Conservation (phyloP, 2,329 filamentous ascomycete genomes). For the Sporothrix globosa region DNA sequence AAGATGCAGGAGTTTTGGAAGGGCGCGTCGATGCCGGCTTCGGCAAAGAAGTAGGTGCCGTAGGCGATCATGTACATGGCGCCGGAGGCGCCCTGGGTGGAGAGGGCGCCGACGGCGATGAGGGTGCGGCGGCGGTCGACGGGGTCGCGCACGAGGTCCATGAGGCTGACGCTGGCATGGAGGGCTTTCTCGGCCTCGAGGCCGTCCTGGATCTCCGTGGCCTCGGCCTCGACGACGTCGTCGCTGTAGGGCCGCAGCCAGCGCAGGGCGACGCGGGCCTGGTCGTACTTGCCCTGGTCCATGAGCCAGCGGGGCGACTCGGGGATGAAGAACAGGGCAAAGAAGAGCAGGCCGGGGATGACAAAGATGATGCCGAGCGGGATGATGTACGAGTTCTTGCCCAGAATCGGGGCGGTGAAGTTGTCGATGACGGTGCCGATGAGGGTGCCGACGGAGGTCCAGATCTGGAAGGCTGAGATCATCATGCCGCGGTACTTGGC, state of each 20-base stretch:
- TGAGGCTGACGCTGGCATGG: slow-evolving; percentile 43
- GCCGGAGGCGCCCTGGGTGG: slow-evolving; percentile 57
- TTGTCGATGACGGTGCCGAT: slow-evolving; percentile 57
- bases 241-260: slow-evolving; percentile 44
- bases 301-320: slow-evolving; percentile 50
- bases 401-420: slow-evolving; percentile 47
- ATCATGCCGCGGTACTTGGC: slow-evolving; percentile 42
- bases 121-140: slow-evolving; percentile 56
- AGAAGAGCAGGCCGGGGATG: slow-evolving; percentile 44
- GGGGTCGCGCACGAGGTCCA: slow-evolving; percentile 56
- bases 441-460: slow-evolving; percentile 44
- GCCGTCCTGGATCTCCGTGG: slow-evolving; percentile 46
- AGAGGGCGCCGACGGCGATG: slow-evolving; percentile 53
- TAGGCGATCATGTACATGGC: slow-evolving; percentile 62
- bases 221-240: slow-evolving; percentile 42
- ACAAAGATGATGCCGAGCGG: slow-evolving; percentile 49
- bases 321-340: slow-evolving; percentile 47
- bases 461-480: slow-evolving; percentile 45
- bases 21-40: slow-evolving; percentile 58
- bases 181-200: slow-evolving; percentile 44
- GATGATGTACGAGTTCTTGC: slow-evolving; percentile 47
- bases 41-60: slow-evolving; percentile 63
- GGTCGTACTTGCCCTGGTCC: slow-evolving; percentile 44
- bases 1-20: slow-evolving; percentile 63
- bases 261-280: slow-evolving; percentile 43